Evolutionary conservation across 176 grass and related monocot genomes (phyloP), one percentile per base, ranked within the genome.

Genomic region (Saccharum spontaneum): DNA sequence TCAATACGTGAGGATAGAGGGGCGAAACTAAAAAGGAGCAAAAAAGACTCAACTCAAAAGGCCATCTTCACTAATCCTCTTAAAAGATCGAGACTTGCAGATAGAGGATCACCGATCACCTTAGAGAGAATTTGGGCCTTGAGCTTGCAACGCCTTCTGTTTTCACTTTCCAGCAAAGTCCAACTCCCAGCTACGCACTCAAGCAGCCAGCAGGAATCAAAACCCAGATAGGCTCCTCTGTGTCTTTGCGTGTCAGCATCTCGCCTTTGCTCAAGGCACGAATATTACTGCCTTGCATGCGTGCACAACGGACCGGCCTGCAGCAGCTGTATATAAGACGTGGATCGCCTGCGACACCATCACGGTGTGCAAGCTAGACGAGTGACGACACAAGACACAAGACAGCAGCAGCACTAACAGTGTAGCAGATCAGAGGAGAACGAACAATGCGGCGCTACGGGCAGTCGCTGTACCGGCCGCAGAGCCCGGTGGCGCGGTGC

Each of bases 211-310:
- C n/a, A n/a, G 49, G 49, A 52, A 52, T 52, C 16, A 52, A 52
- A 52, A 52, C 49, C 49, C 49, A 52, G 49, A 52, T 50, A 6
- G 3, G 45, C 45, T 48, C 46, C 46, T 48, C 44, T 46, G 12
- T 17, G 48, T 50, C 1, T 50, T 50, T 50, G 48, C 49, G 49
- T 86, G 84, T 43, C 62, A 65, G 73, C 55, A 67, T 78, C 84
- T 67, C 74, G 17, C 20, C 46, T 79, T 78, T 73, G 55, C 5
- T 11, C 83, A 86, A 82, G 88, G 28, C 84, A 90, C 33, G 88
- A 90, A 90, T 90, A 90, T 86, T 83, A 83, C 74, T 79, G 84
- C 84, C 88, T 86, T 82, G 83, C 66, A 6, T 7, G 46, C 16
- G 22, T 36, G 44, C 66, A 67, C 81, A 76, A 76, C 71, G 15